Evolutionary conservation across 306 rosid genomes (phyloP).

Genomic region (Sesbania bispinosa): DNA sequence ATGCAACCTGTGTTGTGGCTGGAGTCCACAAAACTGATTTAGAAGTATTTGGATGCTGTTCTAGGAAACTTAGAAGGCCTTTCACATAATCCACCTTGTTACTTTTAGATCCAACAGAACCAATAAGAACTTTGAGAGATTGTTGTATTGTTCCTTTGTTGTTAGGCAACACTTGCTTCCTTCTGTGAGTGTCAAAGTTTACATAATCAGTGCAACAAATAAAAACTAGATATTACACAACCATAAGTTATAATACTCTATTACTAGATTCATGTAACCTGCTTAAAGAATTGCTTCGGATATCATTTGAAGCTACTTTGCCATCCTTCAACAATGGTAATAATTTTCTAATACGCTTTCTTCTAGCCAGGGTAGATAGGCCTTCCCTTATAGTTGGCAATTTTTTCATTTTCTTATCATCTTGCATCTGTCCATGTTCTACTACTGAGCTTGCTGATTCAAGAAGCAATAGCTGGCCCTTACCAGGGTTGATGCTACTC

Average conservation of each 20-base stretch:
- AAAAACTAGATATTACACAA: slow-evolving; percentile 29
- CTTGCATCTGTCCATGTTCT: slow-evolving; percentile 38
- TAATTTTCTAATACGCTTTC: slow-evolving; percentile 55
- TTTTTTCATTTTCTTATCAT: slow-evolving; percentile 37
- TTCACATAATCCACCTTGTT: slow-evolving; percentile 85
- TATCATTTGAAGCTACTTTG: slow-evolving; percentile 31
- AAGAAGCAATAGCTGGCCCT: slow-evolving; percentile 89
- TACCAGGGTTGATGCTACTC: slow-evolving; percentile 94
- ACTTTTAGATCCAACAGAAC: slow-evolving; percentile 97
- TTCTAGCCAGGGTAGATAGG: slow-evolving; percentile 42
- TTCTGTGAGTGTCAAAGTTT: slow-evolving; percentile 27
- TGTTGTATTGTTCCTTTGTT: slow-evolving; percentile 34
- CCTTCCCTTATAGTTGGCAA: slow-evolving; percentile 34
- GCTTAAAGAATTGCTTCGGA: slow-evolving; percentile 27
- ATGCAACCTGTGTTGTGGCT: slow-evolving; percentile 77
- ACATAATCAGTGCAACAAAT: slow-evolving; percentile 34
- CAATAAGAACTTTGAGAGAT: slow-evolving; percentile 70
- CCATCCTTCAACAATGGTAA: slow-evolving; percentile 42
- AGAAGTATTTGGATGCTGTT: slow-evolving; percentile 74
- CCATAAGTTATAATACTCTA: background rate
- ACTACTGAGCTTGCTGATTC: slow-evolving; percentile 63
- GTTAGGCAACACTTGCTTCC: slow-evolving; percentile 39
- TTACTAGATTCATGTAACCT: slow-evolving; percentile 33
- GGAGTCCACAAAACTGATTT: slow-evolving; percentile 90
- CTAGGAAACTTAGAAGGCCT: slow-evolving; percentile 57